Conservation (phyloP, 2,329 filamentous ascomycete species). For the Tolypocladium nubicola region DNA sequence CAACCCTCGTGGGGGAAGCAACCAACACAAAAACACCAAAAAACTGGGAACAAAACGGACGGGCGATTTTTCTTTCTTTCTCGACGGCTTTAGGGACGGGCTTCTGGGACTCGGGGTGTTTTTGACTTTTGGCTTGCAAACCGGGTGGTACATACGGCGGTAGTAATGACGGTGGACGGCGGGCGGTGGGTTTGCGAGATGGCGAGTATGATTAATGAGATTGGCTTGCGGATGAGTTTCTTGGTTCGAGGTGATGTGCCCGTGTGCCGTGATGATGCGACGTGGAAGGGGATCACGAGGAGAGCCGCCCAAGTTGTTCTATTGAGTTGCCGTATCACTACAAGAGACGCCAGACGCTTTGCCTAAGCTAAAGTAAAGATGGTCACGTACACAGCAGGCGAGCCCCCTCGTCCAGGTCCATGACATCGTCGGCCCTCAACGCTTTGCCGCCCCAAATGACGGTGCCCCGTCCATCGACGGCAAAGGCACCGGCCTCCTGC, state of each 20-base stretch:
- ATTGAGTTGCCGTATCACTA: background rate
- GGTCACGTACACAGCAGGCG: constrained; percentile 18
- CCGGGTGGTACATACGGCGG: background rate
- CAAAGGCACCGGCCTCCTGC: constrained; percentile 43
- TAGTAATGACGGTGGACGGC: background rate
- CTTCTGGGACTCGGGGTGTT: constrained; percentile 2
- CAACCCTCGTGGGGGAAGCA: background rate
- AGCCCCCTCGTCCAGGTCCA: constrained; percentile 41
- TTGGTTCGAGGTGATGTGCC: background rate
- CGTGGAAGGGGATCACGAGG: background rate
- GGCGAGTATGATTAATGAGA: constrained; percentile 4
- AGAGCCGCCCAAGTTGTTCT: background rate
- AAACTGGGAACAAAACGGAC: background rate
- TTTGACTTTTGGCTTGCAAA: background rate
- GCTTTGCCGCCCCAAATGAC: constrained; percentile 41
- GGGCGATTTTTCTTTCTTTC: background rate
- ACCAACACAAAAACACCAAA: background rate
- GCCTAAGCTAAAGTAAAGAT: no score
- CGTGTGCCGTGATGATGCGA: background rate
- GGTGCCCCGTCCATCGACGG: constrained; percentile 36
- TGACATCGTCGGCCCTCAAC: constrained; percentile 34
- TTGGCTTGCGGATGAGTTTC: background rate
- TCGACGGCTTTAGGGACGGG: background rate
- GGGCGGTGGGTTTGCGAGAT: background rate
- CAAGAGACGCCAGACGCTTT: background rate